These are phyloP conservation scores for Pleodorina starrii DNA, from an alignment of 139 green algal genomes.

Conservation along the genomic window DNA sequence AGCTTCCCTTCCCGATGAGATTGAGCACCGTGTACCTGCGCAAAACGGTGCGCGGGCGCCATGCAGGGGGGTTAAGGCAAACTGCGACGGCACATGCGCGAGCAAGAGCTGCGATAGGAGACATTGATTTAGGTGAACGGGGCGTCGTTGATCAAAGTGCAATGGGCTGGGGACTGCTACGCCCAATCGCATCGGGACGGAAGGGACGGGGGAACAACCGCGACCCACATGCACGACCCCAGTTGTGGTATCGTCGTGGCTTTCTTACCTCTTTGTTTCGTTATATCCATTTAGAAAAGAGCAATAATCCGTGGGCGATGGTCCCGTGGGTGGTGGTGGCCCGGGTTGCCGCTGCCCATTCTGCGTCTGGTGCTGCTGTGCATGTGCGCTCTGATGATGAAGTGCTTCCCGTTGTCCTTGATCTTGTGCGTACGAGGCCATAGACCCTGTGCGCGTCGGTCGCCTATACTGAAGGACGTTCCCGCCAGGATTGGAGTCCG, in stretches of 20 bases:
- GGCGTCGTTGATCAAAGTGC: background rate
- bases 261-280: slow-evolving; percentile 11
- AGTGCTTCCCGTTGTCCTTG: background rate
- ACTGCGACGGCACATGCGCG: background rate
- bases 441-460: background rate
- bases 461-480: background rate
- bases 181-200: no score
- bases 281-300: slow-evolving; percentile 15
- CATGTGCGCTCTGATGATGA: background rate
- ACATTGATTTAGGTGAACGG: no score
- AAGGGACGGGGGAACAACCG: background rate
- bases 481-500: background rate
- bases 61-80: background rate
- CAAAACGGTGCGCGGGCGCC: background rate
- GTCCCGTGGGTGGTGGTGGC: background rate
- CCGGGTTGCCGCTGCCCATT: background rate
- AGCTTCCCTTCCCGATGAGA: slow-evolving; percentile 95
- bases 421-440: background rate
- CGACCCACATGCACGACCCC: no score
- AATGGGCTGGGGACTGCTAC: background rate
- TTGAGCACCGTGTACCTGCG: slow-evolving; percentile 61
- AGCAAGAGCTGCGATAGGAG: no score
- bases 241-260: no score
- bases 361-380: background rate
- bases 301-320: background rate